Evolutionary conservation across 108 stramenopile genomes (phyloP), one percentile per base, ranked within the genome.

Genomic region (Cyclotella sp.): DNA sequence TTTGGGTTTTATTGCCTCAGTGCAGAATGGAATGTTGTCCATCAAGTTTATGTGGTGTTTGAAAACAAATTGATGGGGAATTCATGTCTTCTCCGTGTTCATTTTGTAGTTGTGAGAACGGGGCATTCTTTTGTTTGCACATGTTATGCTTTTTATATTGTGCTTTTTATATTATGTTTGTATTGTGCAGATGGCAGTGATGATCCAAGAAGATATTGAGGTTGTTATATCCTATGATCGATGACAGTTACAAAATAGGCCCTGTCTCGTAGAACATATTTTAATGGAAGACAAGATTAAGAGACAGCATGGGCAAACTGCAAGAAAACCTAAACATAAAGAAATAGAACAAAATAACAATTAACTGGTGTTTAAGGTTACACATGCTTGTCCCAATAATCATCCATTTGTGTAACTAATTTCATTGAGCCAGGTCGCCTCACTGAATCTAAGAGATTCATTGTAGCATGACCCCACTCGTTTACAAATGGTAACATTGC

Each of bases 71-170:
- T 14, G 19, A 61, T 29, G 19, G 19, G 9, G 29, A 61, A 10
- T 61, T 15, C 16, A 30, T 61, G 13, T 28, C 59, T 29, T 61
- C 59, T 29, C 59, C 59, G 16, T 11, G 27, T 16, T 61, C 59
- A 61, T 61, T 29, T 61, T 61, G 59, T 19, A 34, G 27, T 9
- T 61, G 59, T 30, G 59, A 61, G 16, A 61, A 61, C 30, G 59
- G 59, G 8, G 59, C 59, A 4, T 61, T 61, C 27, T 61, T 61
- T 29, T 61, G 59, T 34, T 61, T 28, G 8, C 59, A 61, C 30
- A 61, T 61, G 59, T n/a, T n/a, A n/a, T n/a, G n/a, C n/a, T n/a
- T n/a, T n/a, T n/a, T n/a, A n/a, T n/a, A n/a, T 28, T 61, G 27
- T 61, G 59, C 16, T 61, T 61, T 16, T 34, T 61, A 8, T 61